Base-by-base conservation (phyloP, 2,329 filamentous ascomycete genomes). In the Zalaria obscura region DNA sequence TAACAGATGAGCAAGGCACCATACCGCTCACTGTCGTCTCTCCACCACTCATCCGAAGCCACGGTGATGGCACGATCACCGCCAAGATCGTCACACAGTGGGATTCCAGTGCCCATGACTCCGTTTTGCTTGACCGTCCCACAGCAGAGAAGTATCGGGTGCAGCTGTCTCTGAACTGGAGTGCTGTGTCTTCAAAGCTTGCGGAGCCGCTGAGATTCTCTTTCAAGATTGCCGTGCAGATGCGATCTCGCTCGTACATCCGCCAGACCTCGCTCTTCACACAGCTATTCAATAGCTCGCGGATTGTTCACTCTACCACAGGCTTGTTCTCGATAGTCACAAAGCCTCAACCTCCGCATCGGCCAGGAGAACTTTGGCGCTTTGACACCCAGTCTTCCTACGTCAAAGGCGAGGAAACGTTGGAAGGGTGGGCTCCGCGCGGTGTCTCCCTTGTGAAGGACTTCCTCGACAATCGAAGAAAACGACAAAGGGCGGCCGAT, bases 301-400 rank as follows among this genome's bases (percentile, higher is more conserved):
- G 88, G 25, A 80, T 95, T 45, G 84, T 95, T 5, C 86, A 87
- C 55, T 91, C 88, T 5, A 84, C 82, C 0, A 84, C 85, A 18
- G 79, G 78, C 36, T 84, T 94, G 44, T 98, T 93, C 62, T 87
- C 84, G 1, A 67, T 96, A 39, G 79, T 79, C 4, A 80, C 96
- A 60, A 80, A 86, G 27, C 91, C 91, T 0, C 80, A 85, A 5
- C 87, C 87, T 3, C 87, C 93, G 39, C 95, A 95, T 62, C 76
- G 85, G 37, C 85, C 87, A 0, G 86, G 86, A 3, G 91, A 98
- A 57, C 69, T 98, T 8, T 98, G 91, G 91, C 78, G 91, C 41
- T 86, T 96, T 78, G 93, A 87, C 59, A 96, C 88, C 10, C 80
- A 85, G 45, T 83, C 93, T 53, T 86, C 93, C 58, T 96, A 95